These are phyloP conservation scores for Abrus precatorius DNA, from an alignment of 306 rosid genomes.

Conservation along the genomic window DNA sequence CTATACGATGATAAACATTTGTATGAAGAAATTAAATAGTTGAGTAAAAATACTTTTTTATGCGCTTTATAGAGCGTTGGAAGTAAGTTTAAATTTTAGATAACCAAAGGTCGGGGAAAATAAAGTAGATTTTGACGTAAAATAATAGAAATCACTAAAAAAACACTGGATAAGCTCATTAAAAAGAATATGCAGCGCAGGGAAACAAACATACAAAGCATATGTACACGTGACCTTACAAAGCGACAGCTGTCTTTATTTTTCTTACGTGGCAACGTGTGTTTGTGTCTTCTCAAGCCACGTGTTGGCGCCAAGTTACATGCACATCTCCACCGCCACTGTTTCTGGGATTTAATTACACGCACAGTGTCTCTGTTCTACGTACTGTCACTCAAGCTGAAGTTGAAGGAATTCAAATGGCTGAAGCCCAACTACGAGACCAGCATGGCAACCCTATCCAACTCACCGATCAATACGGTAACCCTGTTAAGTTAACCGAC, in stretches of 20 bases:
- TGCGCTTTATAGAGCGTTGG: too few species aligned
- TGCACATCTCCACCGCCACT: slow-evolving; percentile 61
- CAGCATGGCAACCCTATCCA: slow-evolving; percentile 69
- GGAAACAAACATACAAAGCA: too few species aligned
- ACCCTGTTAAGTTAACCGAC: slow-evolving; percentile 71
- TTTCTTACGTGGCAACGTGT: slow-evolving; percentile 56
- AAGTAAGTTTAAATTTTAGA: too few species aligned
- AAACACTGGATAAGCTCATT: too few species aligned
- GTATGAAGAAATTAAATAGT: too few species aligned
- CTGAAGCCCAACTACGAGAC: slow-evolving; percentile 62
- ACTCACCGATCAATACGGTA: slow-evolving; percentile 72
- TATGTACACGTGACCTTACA: background rate
- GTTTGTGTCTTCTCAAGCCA: background rate
- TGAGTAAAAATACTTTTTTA: too few species aligned
- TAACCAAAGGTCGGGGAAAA: too few species aligned
- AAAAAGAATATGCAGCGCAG: too few species aligned
- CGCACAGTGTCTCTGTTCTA: background rate
- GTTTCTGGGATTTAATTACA: background rate
- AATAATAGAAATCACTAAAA: too few species aligned
- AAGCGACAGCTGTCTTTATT: slow-evolving; percentile 39
- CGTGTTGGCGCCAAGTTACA: slow-evolving; percentile 47
- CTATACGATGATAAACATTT: too few species aligned
- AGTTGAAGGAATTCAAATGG: slow-evolving; percentile 52
- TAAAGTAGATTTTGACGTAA: too few species aligned
- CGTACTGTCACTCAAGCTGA: too few species aligned